Base-by-base conservation (phyloP, 352 stramenopile species). In the Phytopythium vexans region DNA sequence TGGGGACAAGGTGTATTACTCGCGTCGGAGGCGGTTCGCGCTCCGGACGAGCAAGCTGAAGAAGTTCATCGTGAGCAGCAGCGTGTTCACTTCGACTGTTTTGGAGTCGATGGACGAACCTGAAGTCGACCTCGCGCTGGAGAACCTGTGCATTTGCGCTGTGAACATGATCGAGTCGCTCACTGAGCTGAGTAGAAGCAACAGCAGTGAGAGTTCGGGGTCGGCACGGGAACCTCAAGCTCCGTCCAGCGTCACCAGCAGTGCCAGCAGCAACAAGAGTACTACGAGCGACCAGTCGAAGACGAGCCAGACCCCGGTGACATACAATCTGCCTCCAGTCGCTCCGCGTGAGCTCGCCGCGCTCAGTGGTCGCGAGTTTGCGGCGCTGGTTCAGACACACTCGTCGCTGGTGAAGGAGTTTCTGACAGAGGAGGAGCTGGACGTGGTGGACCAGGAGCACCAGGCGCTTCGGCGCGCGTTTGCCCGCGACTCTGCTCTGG, bases 301-400 rank as follows among this genome's bases (percentile, higher is more conserved):
- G 5, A 16, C 32, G 41, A 33, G 7, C 11, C 32, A 31, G 43
- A 34, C 10, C 32, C 41, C 5, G 43, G 12, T 38, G 48, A 63
- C 44, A 1, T 56, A 64, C 7, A 60, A 64, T 15, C n/a, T 78
- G 32, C 66, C 73, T 2, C 78, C 74, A 12, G 66, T 72, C 41
- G 62, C 84, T 6, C 76, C 76, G 8, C 70, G 79, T 15, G 76
- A 86, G 41, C 27, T 87, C 8, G 68, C 64, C 1, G 65, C 70
- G 49, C 64, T 86, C 9, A 76, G 56, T 12, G 66, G 64, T 8
- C 74, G 70, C 35, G 74, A 84, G 41, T 87, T 89, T 35, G 42
- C 64, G 10, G 53, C 65, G 15, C 43, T 88, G 6, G 34, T 88
- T 9, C 50, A 51, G 33, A 56, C 57, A 14, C 77, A 86, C 38